Conservation (phyloP, 345 rosid genomes). For the Iberis pinnata region DNA sequence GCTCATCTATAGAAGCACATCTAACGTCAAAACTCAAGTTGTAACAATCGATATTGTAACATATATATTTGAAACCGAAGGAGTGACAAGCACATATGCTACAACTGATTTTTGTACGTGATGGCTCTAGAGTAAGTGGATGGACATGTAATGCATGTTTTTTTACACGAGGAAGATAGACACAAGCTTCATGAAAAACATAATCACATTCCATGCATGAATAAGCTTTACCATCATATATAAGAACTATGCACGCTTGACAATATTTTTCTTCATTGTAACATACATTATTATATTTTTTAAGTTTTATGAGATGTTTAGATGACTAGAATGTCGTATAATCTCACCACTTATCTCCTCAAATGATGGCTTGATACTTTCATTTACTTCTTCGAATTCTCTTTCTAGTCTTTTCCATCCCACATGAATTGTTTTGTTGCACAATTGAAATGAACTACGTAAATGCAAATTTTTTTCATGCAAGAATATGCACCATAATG, state of each 20-base stretch:
- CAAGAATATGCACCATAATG: neutral
- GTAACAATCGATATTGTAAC: too few species aligned
- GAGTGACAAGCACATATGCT: too few species aligned
- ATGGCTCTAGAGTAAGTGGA: neutral
- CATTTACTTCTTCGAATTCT: neutral
- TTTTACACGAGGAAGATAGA: neutral
- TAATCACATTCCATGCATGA: conserved; percentile 13
- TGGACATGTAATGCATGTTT: conserved; percentile 3
- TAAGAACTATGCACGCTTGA: conserved; percentile 4
- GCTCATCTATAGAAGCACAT: too few species aligned
- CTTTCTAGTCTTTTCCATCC: neutral
- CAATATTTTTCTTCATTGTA: conserved; percentile 1
- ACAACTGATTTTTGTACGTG: too few species aligned
- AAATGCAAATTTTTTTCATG: neutral
- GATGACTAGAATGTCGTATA: neutral
- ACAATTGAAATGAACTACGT: neutral
- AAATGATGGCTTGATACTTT: neutral
- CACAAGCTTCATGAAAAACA: conserved; percentile 14
- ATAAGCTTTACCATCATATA: neutral
- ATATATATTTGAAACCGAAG: too few species aligned
- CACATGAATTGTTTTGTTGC: neutral
- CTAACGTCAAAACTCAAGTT: too few species aligned
- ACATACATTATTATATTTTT: neutral
- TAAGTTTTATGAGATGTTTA: neutral
- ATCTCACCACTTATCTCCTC: neutral